Percentiles rank a stretch among this genome's conserved stretches.
These are phyloP conservation scores for Eutrema heterophyllum DNA, from an alignment of 345 rosid species.

Conservation along the genomic window DNA sequence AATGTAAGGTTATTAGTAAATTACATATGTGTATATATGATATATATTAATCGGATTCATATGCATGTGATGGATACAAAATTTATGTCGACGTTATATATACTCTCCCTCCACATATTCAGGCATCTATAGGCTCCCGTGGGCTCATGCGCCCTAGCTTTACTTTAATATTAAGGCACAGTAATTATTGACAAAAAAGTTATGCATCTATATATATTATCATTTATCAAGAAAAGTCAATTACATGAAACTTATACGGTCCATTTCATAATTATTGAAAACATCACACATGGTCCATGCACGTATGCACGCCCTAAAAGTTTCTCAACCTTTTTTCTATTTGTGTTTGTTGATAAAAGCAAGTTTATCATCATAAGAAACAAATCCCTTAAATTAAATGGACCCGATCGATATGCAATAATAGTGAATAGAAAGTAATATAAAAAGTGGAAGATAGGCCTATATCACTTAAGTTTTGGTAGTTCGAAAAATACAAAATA, in stretches of 20 bases:
- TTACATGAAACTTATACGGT: constrained; percentile 23
- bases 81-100: neutral
- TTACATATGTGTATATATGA: neutral
- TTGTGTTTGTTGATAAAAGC: constrained; percentile 6
- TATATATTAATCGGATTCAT: neutral
- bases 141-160: constrained; percentile 14
- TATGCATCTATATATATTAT: constrained; percentile 5
- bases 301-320: constrained; percentile 36
- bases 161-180: constrained; percentile 26
- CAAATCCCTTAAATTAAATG: constrained; percentile 16
- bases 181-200: constrained; percentile 21
- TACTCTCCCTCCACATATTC: constrained; percentile 1
- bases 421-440: neutral
- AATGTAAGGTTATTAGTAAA: neutral
- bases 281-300: constrained; percentile 37
- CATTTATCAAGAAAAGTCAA: constrained; percentile 18
- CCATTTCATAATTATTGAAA: constrained; percentile 19
- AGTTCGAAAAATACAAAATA: neutral
- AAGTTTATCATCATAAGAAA: constrained; percentile 18
- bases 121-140: constrained; percentile 24
- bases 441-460: neutral
- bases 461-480: constrained; percentile 3
- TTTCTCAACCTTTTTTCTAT: neutral
- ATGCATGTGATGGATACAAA: constrained; percentile 15
- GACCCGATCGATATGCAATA: constrained; percentile 14